Base-by-base conservation (phyloP, 139 green algal genomes). In the Mychonastes homosphaera region DNA sequence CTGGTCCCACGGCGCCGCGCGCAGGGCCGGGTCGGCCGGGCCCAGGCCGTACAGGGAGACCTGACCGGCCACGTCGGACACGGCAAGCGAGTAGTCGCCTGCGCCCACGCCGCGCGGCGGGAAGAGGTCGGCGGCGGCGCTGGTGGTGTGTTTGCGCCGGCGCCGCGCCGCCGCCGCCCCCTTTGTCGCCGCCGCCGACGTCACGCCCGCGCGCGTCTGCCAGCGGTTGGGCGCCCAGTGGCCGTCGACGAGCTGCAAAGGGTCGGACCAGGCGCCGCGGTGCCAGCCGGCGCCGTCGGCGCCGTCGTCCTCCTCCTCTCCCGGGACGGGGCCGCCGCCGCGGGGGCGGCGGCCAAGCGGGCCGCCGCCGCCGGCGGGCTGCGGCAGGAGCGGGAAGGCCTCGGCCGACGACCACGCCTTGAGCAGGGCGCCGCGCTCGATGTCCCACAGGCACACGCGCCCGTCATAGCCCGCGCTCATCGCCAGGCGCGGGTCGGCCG, bases 381-480 rank as follows among this genome's bases (percentile, higher is more conserved):
- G 5, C 59, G 56, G 79, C 77, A 87, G 43, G 35, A 56, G 47
- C 54, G 40, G 13, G 64, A 47, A 19, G 16, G 38, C 15, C 38
- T 8, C 56, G 65, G 35, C 69, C 74, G 6, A 73, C 75, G 23
- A 75, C 65, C 53, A 86, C 73, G 51, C 75, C 9, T 52, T 56
- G 0, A 86, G 59, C 23, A 48, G 15, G 6, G n/a, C 16, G 13
- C 80, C 80, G 3, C 35, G 34, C 7, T 63, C 6, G 0, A 84
- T 51, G 63, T 92, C 72, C 83, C 85, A 94, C 28, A 94, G 21
- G 0, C 78, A 64, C 29, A 63, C 51, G 1, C 59, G 53, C n/a
- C 85, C 85, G 41, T 90, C 81, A 45, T 93, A 93, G 34, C 62
- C 71, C 18, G 80, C 80, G 8, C 65, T 74, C 63, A 94, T 65